A percentile compares a stretch with the other conserved stretches of the same genome.
phyloP scores from a whole-genome alignment of 306 rosid genomes.

The Lathyrus aphaca region DNA sequence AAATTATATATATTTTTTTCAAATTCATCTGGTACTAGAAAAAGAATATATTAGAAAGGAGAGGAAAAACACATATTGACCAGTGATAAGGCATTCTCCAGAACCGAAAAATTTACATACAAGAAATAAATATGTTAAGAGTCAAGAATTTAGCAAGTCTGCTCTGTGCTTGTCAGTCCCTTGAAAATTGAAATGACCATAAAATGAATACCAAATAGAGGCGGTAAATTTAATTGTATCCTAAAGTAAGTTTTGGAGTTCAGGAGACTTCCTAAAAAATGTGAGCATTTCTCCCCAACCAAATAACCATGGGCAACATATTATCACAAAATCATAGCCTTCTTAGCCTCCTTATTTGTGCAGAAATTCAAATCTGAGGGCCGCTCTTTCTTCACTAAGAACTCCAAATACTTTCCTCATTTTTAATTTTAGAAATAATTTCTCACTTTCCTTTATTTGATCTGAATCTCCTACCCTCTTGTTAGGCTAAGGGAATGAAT shows the following conservation, averaged over 20 bases:
- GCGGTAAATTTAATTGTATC: constrained; percentile 26
- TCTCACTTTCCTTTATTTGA: constrained; percentile 28
- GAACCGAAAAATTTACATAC: constrained; percentile 3
- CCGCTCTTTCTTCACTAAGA: constrained; percentile 19
- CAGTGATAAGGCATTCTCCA: constrained; percentile 5
- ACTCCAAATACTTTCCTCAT: constrained; percentile 22
- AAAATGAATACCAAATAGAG: constrained; percentile 36
- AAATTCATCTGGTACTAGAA: constrained; percentile 5
- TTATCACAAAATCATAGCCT: constrained; percentile 2
- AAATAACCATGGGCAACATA: constrained; percentile 5
- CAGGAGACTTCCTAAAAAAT: constrained; percentile 19
- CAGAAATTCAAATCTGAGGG: constrained; percentile 19
- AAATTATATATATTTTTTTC: constrained; percentile 27
- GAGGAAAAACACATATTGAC: constrained; percentile 13
- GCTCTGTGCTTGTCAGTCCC: constrained; percentile 5
- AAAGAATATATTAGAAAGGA: constrained; percentile 6
- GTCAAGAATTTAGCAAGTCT: constrained; percentile 7
- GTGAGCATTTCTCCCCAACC: constrained; percentile 28
- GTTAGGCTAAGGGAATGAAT: constrained; percentile 99
- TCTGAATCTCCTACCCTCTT: constrained; percentile 33
- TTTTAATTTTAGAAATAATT: constrained; percentile 9
- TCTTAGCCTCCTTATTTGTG: constrained; percentile 31
- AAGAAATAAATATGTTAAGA: neutral
- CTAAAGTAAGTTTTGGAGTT: constrained; percentile 25
- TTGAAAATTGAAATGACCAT: constrained; percentile 14